These are phyloP conservation scores for Penicillium flavigenum DNA, from an alignment of 495 filamentous ascomycete species.

Conservation along the genomic window DNA sequence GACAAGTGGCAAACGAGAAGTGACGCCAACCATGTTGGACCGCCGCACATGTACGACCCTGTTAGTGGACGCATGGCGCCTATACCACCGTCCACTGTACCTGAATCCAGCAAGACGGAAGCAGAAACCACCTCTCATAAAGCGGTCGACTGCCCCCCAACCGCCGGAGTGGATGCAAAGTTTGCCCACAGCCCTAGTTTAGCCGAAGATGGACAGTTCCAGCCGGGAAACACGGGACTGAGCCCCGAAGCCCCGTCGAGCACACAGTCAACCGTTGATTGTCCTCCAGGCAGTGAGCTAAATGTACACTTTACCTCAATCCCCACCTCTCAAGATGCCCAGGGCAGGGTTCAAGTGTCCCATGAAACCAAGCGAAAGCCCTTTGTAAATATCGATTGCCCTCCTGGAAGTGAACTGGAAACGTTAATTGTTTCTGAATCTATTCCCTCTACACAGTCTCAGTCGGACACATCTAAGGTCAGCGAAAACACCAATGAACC, in stretches of 20 bases:
- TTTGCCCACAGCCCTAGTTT: conserved; percentile 7
- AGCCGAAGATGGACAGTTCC: conserved; percentile 15
- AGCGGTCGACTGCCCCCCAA: conserved; percentile 16
- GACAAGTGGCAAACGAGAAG: background rate
- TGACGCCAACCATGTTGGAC: conserved; percentile 5
- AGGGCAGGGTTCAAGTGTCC: background rate
- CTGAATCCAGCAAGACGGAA: background rate
- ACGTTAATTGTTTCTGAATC: conserved; percentile 14
- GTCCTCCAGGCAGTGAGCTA: conserved; percentile 14
- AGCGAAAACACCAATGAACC: background rate
- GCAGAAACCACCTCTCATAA: background rate
- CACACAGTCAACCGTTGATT: conserved; percentile 11
- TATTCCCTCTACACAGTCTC: background rate
- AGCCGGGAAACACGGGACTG: background rate
- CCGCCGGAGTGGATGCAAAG: conserved; percentile 17
- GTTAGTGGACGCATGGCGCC: conserved; percentile 44
- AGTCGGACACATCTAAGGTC: conserved; percentile 2
- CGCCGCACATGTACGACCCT: conserved; percentile 34
- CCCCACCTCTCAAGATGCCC: background rate
- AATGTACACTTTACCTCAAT: conserved; percentile 5
- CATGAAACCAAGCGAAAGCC: conserved; percentile 4
- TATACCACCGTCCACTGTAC: conserved; percentile 8
- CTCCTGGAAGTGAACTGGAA: conserved; percentile 14
- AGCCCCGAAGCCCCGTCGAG: background rate
- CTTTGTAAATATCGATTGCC: conserved; percentile 8